Base-by-base conservation (phyloP, 1,284 basidiomycete species). In the Pseudomicrostroma phylloplanum region DNA sequence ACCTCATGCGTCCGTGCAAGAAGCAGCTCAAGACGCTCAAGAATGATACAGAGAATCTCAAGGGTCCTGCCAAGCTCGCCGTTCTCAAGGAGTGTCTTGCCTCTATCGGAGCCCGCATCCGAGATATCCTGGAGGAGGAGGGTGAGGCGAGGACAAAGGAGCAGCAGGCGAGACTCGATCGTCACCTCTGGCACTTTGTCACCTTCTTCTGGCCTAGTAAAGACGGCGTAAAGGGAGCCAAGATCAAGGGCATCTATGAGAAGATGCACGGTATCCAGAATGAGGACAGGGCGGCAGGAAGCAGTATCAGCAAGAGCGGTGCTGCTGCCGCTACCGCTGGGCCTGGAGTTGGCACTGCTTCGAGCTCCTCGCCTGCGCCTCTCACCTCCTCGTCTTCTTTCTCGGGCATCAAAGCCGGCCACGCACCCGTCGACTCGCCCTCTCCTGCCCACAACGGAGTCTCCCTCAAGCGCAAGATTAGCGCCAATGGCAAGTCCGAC, bases 131-230 rank as follows among this genome's bases (percentile, higher is more conserved):
- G 62, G 30, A 36, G 3, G 30, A 36, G 30, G 93, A 94, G 80
- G 71, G 72, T 58, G 65, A 61, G 12, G 84, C 86, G 66, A 83
- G 86, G 12, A 84, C 86, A 49, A 89, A 89, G 12, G 87, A 89
- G 79, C 88, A 92, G 71, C 84, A 85, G 39, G 87, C 89, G 73
- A 85, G 89, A 76, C 94, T 91, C 90, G 85, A 90, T 71, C 87
- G 92, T 72, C 93, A 97, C 82, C 85, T 96, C 26, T 98, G 94
- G 93, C 89, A 91, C 87, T 77, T 77, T 26, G 66, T 67, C 41
- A 92, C 91, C 1, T 84, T 92, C 63, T 97, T 97, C 82, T 97
- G 93, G 93, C 93, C 93, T 3, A 91, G 93, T 82, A 91, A 93
- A 81, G 74, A 60, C 19, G 12, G 19, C 15, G 60, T 61, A 1